Evolutionary conservation across 2,329 filamentous ascomycete species (phyloP).

Genomic region (Simplicillium aogashimaense): DNA sequence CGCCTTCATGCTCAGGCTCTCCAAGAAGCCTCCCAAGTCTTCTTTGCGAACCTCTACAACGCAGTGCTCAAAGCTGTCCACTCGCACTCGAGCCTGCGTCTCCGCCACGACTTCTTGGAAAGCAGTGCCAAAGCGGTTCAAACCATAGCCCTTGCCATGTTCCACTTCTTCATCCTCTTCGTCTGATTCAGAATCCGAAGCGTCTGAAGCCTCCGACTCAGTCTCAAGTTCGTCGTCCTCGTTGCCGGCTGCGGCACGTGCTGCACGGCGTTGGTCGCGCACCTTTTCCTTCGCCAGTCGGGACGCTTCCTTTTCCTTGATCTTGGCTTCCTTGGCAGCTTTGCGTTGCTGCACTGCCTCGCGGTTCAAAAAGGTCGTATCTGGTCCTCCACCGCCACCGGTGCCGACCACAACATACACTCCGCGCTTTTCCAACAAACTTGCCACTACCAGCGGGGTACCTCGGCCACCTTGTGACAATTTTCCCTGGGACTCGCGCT

Average conservation of each 20-base stretch:
- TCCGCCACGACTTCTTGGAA: conserved; percentile 93
- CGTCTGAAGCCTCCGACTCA: conserved; percentile 30
- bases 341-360: conserved; percentile 54
- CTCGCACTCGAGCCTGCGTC: conserved; percentile 79
- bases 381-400: conserved; percentile 72
- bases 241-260: conserved; percentile 34
- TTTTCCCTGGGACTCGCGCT: conserved; percentile 64
- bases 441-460: conserved; percentile 81
- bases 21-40: conserved; percentile 81
- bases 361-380: conserved; percentile 57
- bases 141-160: conserved; percentile 56
- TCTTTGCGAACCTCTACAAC: conserved; percentile 98
- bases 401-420: conserved; percentile 92
- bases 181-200: conserved; percentile 33
- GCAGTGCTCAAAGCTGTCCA: conserved; percentile 95
- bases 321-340: conserved; percentile 53
- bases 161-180: conserved; percentile 44
- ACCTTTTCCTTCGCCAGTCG: conserved; percentile 46
- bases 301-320: conserved; percentile 50
- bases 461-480: conserved; percentile 59
- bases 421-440: conserved; percentile 75
- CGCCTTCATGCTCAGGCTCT: conserved; percentile 83
- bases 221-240: conserved; percentile 38
- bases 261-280: conserved; percentile 51
- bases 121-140: conserved; percentile 87